These are phyloP conservation scores for Geotrichum restrictum DNA, from an alignment of 1,139 yeast species.

Conservation along the genomic window DNA sequence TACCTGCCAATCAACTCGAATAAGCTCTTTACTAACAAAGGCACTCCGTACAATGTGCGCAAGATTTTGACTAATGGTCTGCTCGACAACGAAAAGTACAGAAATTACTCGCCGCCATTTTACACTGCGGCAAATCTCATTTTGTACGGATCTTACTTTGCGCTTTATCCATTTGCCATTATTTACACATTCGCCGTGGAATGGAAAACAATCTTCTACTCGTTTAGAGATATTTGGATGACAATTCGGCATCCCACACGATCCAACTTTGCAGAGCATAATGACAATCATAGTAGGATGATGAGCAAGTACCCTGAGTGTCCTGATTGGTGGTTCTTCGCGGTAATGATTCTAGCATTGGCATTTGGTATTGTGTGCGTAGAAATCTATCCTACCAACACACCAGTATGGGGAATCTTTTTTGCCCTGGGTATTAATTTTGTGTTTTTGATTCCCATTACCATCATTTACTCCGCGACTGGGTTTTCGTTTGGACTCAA, in stretches of 20 bases:
- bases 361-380: constrained; percentile 49
- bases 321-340: constrained; percentile 57
- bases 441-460: constrained; percentile 51
- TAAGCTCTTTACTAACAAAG: constrained; percentile 48
- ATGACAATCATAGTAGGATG: constrained; percentile 35
- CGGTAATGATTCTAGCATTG: constrained; percentile 46
- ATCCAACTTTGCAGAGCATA: constrained; percentile 32
- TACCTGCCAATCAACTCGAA: constrained; percentile 55
- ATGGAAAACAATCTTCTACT: constrained; percentile 22
- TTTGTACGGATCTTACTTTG: constrained; percentile 36
- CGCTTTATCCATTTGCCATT: constrained; percentile 30
- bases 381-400: constrained; percentile 43
- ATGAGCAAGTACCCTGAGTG: constrained; percentile 54
- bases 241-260: constrained; percentile 37
- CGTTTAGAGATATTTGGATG: constrained; percentile 24
- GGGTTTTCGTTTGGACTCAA: constrained; percentile 52
- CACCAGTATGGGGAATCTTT: constrained; percentile 55
- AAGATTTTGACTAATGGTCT: constrained; percentile 43
- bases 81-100: constrained; percentile 34
- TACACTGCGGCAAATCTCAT: constrained; percentile 42
- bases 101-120: constrained; percentile 47
- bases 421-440: constrained; percentile 54
- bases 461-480: constrained; percentile 47
- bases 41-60: constrained; percentile 43
- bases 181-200: constrained; percentile 26